Base-by-base conservation (phyloP, 148 eudicot genomes). In the Polygonum maritimum region DNA sequence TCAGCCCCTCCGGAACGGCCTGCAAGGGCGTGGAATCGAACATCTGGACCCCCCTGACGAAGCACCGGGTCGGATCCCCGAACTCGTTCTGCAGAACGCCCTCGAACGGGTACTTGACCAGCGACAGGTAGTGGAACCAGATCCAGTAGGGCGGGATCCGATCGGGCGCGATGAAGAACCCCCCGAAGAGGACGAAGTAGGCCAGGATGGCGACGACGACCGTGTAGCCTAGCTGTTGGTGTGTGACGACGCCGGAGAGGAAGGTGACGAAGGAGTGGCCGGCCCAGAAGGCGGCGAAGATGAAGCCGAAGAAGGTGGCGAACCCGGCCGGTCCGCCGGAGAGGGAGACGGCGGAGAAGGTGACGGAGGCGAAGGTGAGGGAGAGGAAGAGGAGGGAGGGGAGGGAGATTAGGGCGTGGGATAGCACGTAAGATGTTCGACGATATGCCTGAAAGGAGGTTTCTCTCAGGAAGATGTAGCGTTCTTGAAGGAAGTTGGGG, bases 101-200 rank as follows among this genome's bases (percentile, higher is more conserved):
- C 65, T 89, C 94, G 76, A 88, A 93, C 0, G 98, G 97, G 79
- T 93, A 93, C 78, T 91, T 93, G 0, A 93, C 91, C 1, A 93
- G 82, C 1, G 98, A 93, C 0, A 93, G 74, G 85, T 93, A 91
- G 51, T 93, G 98, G 82, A 93, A 93, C 98, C 98, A 93, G 0
- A 93, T 91, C 97, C 97, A 93, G 73, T 93, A 93, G 0, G 74
- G 10, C 0, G 98, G 98, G 47, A 93, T 93, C 2, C 98, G 83
- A 47, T 91, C 87, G 0, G 94, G 82, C 52, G 80, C 89, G 71
- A 93, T 93, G 90, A 88, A 93, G 80, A 91, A 93, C 0, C 98
- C 98, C 2, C 94, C 88, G 84, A 93, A 91, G 0, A 93, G 87
- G 0, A 93, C 80, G 78, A 88, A 93, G 60, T 93, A 93, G 2